Evolutionary conservation across 2,329 filamentous ascomycete genomes (phyloP), one percentile per base, ranked within the genome.

Genomic region (Fusarium ramigenum): DNA sequence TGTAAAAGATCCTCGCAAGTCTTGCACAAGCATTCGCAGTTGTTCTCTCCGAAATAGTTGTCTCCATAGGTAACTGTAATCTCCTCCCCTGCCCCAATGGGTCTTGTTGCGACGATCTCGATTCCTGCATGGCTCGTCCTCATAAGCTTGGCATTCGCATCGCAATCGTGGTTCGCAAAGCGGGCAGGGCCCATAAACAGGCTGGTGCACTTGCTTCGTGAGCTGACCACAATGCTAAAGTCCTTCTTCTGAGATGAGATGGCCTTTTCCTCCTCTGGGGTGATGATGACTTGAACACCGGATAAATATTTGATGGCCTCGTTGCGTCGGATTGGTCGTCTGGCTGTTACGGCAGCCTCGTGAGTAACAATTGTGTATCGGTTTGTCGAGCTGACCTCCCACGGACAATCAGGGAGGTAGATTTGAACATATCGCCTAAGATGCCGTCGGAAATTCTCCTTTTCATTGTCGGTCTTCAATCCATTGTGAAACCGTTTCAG

Each of bases 41-140:
- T 99, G 80, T 95, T 91, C 49, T 94, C 92, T 5, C 96, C 96
- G 83, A 99, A 99, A 81, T 99, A 99, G 79, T 94, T 95, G 23
- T 97, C 95, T 30, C 96, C 95, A 78, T 99, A 99, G 0, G 93
- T 96, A 0, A 99, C 96, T 0, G 96, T 99, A 67, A 99, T 97
- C 81, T 99, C 96, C 69, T 99, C 95, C 7, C 95, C 96, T 2
- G 93, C 86, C 16, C 92, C 89, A 69, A 99, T 98, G 66, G 95
- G 88, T 74, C 91, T 90, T 39, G 91, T 90, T 6, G 96, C 94
- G 56, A 97, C 90, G 63, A 99, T 95, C 79, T 97, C 93, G 85
- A 99, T 98, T 40, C 94, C 94, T 65, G 95, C 91, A 63, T 92
- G 90, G 50, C 95, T 94, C 40, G 91, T 93, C 40, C 94, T 98